Conservation (phyloP, 2,329 filamentous ascomycete genomes). For the Hawksworthiomyces lignivorus region DNA sequence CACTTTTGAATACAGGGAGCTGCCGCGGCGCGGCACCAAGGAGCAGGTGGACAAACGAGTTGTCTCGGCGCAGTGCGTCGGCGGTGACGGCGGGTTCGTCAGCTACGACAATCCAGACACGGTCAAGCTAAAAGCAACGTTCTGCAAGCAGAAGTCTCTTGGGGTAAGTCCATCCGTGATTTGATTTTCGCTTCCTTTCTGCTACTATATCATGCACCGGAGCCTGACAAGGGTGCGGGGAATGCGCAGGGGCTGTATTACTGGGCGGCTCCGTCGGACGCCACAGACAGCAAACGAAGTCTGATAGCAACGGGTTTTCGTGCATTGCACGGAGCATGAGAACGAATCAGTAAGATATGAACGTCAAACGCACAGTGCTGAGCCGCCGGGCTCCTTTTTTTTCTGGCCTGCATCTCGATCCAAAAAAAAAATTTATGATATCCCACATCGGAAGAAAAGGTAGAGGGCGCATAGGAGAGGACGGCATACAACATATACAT, state of each 20-base stretch:
- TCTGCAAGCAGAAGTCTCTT: slow-evolving; percentile 62
- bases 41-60: slow-evolving; percentile 61
- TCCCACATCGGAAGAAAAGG: no score
- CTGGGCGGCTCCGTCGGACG: slow-evolving; percentile 70
- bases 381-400: no score
- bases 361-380: no score
- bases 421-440: no score
- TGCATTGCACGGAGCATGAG: slow-evolving; percentile 42
- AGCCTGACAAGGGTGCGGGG: no score
- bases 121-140: slow-evolving; percentile 66
- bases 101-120: slow-evolving; percentile 74
- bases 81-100: slow-evolving; percentile 68
- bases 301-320: slow-evolving; percentile 52
- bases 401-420: no score
- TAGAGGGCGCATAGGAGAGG: no score
- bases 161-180: slow-evolving; percentile 52
- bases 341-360: no score
- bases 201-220: no score
- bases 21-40: slow-evolving; percentile 54
- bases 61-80: slow-evolving; percentile 64
- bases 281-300: slow-evolving; percentile 47
- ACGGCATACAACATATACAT: no score
- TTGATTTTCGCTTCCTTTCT: no score
- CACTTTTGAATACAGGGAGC: slow-evolving; percentile 64
- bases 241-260: slow-evolving; percentile 64